Conservation (phyloP, 106 monocot species). For the Ottelia alismoides region DNA sequence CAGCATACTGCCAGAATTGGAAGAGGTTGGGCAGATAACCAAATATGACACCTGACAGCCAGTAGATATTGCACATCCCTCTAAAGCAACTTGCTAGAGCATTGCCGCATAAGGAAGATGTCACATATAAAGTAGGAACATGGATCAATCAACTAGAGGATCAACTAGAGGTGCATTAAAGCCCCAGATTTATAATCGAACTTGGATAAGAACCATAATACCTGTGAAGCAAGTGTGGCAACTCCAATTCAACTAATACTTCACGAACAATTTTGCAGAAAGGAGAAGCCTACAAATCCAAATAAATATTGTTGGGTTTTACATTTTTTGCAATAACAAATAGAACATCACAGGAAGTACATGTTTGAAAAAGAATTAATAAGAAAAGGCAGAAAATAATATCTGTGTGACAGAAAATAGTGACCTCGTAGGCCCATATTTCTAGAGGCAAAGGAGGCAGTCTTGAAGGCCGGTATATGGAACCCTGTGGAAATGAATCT, state of each 20-base stretch:
- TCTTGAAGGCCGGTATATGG: constrained; percentile 59
- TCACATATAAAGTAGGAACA: too few relatives aligned
- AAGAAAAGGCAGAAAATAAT: neutral
- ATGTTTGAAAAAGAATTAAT: neutral
- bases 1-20: too few relatives aligned
- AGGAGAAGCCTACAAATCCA: constrained; percentile 65
- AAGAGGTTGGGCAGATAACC: too few relatives aligned
- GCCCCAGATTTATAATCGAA: too few relatives aligned
- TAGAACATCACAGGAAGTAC: neutral
- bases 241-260: constrained; percentile 80
- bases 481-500: constrained; percentile 34
- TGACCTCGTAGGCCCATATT: constrained; percentile 94
- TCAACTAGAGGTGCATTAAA: too few relatives aligned
- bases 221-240: constrained; percentile 83
- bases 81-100: too few relatives aligned
- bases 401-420: neutral
- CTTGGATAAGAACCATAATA: too few relatives aligned
- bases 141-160: too few relatives aligned
- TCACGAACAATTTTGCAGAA: constrained; percentile 92
- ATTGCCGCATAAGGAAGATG: too few relatives aligned
- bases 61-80: too few relatives aligned
- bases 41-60: too few relatives aligned
- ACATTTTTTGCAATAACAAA: neutral
- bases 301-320: neutral
- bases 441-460: constrained; percentile 52